phyloP scores from a whole-genome alignment of 495 filamentous ascomycete species.

The Aspergillus sparsus region DNA sequence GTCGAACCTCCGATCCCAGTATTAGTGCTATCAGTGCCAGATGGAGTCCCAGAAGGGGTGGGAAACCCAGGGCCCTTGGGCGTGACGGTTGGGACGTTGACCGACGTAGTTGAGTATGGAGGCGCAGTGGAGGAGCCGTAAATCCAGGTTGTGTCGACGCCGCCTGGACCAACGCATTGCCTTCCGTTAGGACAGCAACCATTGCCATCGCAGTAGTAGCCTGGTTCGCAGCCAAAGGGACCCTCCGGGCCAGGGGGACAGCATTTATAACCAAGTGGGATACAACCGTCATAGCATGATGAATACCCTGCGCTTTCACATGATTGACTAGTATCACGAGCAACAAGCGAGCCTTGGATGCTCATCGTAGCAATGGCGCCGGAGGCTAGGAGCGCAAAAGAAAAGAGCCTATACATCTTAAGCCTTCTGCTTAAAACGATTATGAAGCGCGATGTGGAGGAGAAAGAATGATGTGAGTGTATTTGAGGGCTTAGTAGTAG shows the following conservation, averaged over 20 bases:
- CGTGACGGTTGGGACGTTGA: background rate
- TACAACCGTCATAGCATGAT: background rate
- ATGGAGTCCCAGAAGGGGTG: background rate
- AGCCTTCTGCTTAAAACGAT: slow-evolving; percentile 10
- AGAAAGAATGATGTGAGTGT: too few relatives aligned
- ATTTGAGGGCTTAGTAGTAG: too few relatives aligned
- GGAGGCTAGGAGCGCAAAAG: slow-evolving; percentile 4
- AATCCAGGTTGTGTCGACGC: background rate
- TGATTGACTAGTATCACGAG: background rate
- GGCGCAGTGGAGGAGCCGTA: background rate
- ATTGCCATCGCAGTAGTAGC: background rate
- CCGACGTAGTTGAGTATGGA: background rate
- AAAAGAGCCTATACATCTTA: slow-evolving; percentile 7
- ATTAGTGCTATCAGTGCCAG: background rate
- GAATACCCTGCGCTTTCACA: background rate
- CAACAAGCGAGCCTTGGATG: background rate
- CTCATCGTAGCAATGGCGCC: background rate
- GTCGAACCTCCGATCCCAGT: background rate
- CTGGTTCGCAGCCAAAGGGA: background rate
- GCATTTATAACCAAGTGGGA: background rate
- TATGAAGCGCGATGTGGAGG: too few relatives aligned
- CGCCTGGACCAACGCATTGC: background rate
- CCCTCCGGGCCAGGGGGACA: background rate
- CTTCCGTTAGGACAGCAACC: background rate
- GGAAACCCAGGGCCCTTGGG: background rate